Evolutionary conservation across 1,284 basidiomycete genomes (phyloP), one percentile per base, ranked within the genome.

Genomic region (Heterobasidion parviporum): DNA sequence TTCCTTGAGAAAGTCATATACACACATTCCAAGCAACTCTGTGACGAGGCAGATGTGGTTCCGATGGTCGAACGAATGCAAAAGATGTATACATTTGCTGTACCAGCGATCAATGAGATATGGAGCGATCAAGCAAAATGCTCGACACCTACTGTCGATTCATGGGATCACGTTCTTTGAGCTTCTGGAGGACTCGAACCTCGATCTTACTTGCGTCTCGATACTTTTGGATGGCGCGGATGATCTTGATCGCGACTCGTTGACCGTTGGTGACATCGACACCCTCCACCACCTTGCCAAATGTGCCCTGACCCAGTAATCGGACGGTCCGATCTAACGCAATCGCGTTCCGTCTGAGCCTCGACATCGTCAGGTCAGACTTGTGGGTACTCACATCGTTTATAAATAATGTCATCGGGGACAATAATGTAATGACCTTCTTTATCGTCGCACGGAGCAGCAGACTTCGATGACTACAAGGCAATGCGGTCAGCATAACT

Each of bases 131-230:
- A 44, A n/a, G 34, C 34, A 43, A 44, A 26, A 18, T 54, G 53
- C 33, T 59, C 56, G 56, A 59, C 18, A 82, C 92, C 63, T 69
- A 95, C 94, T 96, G 87, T 68, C 82, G 75, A 72, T 99, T 99
- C 62, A 75, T 69, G 9, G 94, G 92, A 74, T 99, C 97, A 59
- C 89, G 81, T 70, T 94, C 88, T 66, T 92, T 92, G 63, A 99
- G 83, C 64, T 88, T 89, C 67, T 94, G 87, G 46, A 99, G 81
- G 20, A 99, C 97, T 53, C 94, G 84, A 62, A 99, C 90, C 75
- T 99, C 97, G 62, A 99, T 98, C 76, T 95, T 97, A 72, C 94
- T 96, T 8, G 97, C 97, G 72, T 99, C 97, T 54, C 97, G 89
- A 68, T 98, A 97, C 73, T 98, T 97, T 57, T 92, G 94, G 50